phyloP scores from a whole-genome alignment of 768 basidiomycete genomes.

The Boletus sensibilis region DNA sequence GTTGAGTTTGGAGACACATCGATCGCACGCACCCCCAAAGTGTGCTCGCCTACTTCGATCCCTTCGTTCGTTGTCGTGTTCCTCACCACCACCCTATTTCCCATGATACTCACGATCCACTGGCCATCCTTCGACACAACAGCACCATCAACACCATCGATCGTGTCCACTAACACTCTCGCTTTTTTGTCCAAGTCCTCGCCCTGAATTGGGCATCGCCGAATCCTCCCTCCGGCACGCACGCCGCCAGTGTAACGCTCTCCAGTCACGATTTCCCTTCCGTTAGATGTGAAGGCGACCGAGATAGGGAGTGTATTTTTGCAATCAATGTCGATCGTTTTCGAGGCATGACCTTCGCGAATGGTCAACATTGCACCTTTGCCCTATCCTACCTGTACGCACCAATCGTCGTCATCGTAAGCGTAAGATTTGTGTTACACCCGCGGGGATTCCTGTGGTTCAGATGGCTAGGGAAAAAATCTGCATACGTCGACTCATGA shows the following conservation, averaged over 20 bases:
- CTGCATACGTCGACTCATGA: not conserved
- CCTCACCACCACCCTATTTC: conserved; percentile 1
- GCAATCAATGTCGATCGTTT: conserved; percentile 8
- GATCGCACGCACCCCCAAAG: not conserved
- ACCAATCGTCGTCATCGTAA: not conserved
- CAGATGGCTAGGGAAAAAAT: not conserved
- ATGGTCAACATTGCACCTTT: not conserved
- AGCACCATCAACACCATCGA: not conserved
- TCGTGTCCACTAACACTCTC: not conserved
- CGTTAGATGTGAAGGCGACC: conserved; percentile 2
- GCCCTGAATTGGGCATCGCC: not conserved
- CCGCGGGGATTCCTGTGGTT: not conserved
- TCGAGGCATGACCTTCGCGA: not conserved
- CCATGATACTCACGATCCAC: conserved; percentile 7
- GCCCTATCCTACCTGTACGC: not conserved
- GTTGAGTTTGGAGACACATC: conserved; percentile 15
- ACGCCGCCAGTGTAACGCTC: not conserved
- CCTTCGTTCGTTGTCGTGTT: conserved; percentile 4
- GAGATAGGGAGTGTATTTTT: conserved; percentile 1
- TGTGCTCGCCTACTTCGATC: not conserved
- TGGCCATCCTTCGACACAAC: conserved; percentile 8
- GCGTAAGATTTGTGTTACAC: not conserved
- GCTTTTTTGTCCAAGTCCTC: not conserved
- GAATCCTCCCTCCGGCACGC: not conserved
- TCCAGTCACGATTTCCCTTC: conserved; percentile 4